Conservation (phyloP, 2,329 filamentous ascomycete species). For the Ophiocordyceps robertsii region DNA sequence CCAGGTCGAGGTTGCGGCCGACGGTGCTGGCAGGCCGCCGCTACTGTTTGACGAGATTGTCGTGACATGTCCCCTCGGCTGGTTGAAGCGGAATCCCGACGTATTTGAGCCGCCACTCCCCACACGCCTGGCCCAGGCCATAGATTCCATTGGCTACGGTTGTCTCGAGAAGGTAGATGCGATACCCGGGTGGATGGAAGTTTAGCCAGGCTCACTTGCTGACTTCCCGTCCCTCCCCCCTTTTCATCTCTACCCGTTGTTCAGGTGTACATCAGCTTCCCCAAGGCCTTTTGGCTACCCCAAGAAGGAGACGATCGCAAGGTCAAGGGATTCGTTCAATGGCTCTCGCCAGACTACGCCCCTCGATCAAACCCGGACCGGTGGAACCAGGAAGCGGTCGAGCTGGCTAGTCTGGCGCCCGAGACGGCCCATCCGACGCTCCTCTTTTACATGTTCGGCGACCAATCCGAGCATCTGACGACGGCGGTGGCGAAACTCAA, state of each 20-base stretch:
- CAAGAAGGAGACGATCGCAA: conserved; percentile 24
- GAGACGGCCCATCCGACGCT: conserved; percentile 60
- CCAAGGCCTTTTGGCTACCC: conserved; percentile 57
- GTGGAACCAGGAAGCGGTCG: conserved; percentile 69
- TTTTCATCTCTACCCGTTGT: not conserved
- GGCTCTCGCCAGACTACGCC: conserved; percentile 59
- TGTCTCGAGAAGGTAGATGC: conserved; percentile 50
- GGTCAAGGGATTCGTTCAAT: conserved; percentile 59
- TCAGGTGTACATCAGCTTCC: conserved; percentile 54
- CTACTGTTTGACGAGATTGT: conserved; percentile 53
- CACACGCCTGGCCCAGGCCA: conserved; percentile 41
- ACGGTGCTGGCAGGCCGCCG: conserved; percentile 11
- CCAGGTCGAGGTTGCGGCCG: conserved; percentile 31
- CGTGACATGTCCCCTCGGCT: conserved; percentile 54
- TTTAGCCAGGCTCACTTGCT: not conserved
- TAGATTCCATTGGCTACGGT: conserved; percentile 54
- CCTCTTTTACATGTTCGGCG: conserved; percentile 68
- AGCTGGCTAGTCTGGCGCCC: conserved; percentile 53
- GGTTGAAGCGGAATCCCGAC: conserved; percentile 46
- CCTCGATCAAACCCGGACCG: conserved; percentile 41
- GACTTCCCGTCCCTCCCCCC: not conserved
- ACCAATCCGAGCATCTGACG: conserved; percentile 42
- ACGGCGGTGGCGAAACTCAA: conserved; percentile 25
- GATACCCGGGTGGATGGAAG: not conserved
- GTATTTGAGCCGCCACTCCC: conserved; percentile 50